Evolutionary conservation across 202 grass and related monocot genomes (phyloP).

Genomic region (Schoenoplectus tabernaemontani): DNA sequence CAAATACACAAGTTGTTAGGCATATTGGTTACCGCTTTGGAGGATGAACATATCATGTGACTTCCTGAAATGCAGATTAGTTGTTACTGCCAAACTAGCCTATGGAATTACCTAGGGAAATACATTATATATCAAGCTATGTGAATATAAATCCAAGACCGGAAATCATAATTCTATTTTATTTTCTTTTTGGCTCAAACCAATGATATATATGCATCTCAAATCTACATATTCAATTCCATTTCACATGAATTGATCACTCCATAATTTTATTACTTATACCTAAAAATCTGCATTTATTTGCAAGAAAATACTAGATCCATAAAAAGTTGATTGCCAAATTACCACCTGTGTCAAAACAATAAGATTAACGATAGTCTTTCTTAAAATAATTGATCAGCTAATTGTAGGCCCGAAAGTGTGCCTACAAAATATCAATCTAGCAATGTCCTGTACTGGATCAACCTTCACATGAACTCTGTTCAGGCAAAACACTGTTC

Average conservation of each 20-base stretch:
- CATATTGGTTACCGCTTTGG: not conserved
- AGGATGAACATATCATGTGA: not conserved
- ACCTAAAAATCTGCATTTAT: not conserved
- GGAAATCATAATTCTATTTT: not conserved
- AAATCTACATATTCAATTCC: not conserved
- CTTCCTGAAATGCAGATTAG: not conserved
- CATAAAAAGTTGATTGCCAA: not conserved
- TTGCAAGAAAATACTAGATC: not conserved
- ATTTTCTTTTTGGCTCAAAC: not conserved
- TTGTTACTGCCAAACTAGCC: not conserved
- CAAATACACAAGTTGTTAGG: not conserved
- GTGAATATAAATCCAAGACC: not conserved
- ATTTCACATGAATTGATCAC: not conserved
- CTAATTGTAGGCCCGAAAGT: conserved; percentile 12
- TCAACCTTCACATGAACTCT: conserved; percentile 16
- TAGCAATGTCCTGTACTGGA: conserved; percentile 10
- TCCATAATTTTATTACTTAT: not conserved
- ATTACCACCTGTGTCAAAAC: conserved; percentile 8
- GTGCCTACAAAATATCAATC: not conserved
- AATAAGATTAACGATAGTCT: conserved; percentile 1
- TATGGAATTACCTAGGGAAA: no score
- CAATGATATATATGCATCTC: not conserved
- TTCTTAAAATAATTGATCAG: not conserved
- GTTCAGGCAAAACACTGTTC: conserved; percentile 14
- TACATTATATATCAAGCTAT: not conserved